Conservation (phyloP, 495 filamentous ascomycete genomes). For the Penicillium waksmanii region DNA sequence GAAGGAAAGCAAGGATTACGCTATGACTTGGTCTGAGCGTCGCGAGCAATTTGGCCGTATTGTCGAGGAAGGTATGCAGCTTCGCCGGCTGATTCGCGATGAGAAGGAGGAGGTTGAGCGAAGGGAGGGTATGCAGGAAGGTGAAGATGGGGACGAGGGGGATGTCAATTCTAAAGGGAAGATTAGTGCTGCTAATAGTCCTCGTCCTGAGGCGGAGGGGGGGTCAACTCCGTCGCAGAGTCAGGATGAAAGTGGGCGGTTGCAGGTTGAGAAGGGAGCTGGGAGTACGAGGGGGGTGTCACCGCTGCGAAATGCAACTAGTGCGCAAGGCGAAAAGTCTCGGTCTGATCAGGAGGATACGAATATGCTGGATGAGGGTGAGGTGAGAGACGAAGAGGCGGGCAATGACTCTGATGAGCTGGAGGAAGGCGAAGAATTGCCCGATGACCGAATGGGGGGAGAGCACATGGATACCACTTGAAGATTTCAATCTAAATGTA, state of each 20-base stretch:
- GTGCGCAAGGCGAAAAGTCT: conserved; percentile 32
- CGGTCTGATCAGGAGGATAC: conserved; percentile 52
- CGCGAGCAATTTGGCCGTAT: conserved; percentile 87
- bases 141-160: conserved; percentile 74
- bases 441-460: conserved; percentile 49
- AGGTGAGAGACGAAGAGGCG: conserved; percentile 54
- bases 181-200: conserved; percentile 64
- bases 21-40: conserved; percentile 81
- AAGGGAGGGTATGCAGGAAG: conserved; percentile 77
- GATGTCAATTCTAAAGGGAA: conserved; percentile 57
- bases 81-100: conserved; percentile 84
- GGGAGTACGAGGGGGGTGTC: conserved; percentile 37
- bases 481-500: conserved; percentile 12
- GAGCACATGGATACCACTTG: conserved; percentile 75
- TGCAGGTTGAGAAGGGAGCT: conserved; percentile 42
- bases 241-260: conserved; percentile 47
- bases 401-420: conserved; percentile 44
- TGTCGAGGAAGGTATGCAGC: conserved; percentile 85
- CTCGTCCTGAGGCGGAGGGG: conserved; percentile 60
- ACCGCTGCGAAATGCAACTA: conserved; percentile 46
- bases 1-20: conserved; percentile 80
- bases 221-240: conserved; percentile 52
- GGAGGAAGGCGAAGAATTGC: conserved; percentile 54
- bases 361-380: conserved; percentile 66
- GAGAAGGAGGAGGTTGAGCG: conserved; percentile 88